Evolutionary conservation across 305 asterid genomes (phyloP), one percentile per base, ranked within the genome.

Genomic region (Andrographis paniculata): DNA sequence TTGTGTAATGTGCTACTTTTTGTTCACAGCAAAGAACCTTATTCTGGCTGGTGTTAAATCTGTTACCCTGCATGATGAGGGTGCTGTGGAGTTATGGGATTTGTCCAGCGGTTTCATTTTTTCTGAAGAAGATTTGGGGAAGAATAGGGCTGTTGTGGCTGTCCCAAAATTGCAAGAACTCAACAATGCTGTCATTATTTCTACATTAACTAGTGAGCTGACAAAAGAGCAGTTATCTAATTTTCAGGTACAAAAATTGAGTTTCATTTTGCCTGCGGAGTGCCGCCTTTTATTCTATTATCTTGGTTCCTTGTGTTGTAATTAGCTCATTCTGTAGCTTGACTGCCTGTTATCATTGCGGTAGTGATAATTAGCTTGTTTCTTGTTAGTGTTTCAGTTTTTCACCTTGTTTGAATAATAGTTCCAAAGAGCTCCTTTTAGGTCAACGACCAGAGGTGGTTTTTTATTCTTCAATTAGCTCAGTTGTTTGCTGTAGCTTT

Each of bases 21-120:
- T 40, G 17, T 20, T 64, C 68, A 78, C 95, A 91, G 99, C 96
- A 9, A 91, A 91, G 76, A 91, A 87, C 62, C 93, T 91, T 52
- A 55, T 86, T 61, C 96, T 91, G 62, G 99, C 99, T 44, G 99
- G 99, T 52, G 95, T 91, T 52, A 91, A 83, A 74, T 91, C 99
- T 58, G 94, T 91, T 70, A 83, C 93, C 6, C 65, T 91, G 73
- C 95, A 91, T 40, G 99, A 91, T 65, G 95, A 91, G 71, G 93
- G 93, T 22, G 42, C 59, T 13, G 94, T 91, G 56, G 94, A 87
- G 56, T 59, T 87, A 51, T 91, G 99, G 99, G 99, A 91, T 68
- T 52, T 91, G 72, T 83, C 95, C 2, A 67, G 99, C 67, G 83
- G 77, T 73, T 91, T 91, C 64, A 45, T 75, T 58, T 87, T 87